Evolutionary conservation across 2,329 filamentous ascomycete genomes (phyloP), one percentile per base, ranked within the genome.

Genomic region (Trichophyton rubrum): DNA sequence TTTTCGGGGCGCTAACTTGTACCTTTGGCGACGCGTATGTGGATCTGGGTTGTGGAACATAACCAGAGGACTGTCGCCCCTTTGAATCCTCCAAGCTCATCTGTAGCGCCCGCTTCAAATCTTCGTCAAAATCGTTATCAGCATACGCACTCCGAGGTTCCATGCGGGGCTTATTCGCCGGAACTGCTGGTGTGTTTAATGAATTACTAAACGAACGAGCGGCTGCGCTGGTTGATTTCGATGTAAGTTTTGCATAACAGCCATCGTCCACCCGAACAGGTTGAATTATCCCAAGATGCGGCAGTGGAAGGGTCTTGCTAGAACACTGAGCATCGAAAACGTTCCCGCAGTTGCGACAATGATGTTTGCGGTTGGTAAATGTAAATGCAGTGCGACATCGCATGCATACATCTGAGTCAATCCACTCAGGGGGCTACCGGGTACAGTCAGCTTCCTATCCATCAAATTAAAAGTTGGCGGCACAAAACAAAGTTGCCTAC

Each of bases 321-420:
- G 92, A 97, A 71, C 93, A 99, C 68, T 93, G 86, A 65, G 92
- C 90, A 71, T 96, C 95, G 72, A 99, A 99, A 68, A 95, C 93
- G 74, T 93, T 96, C 58, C 93, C 93, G 70, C 93, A 99, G 73
- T 99, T 99, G 66, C 93, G 86, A 70, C 93, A 99, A 73, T 99
- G 93, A 71, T 99, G 93, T 72, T 97, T 99, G 69, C 93, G 86
- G 73, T 99, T 99, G 60, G 92, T 99, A 70, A 99, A 96, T 56
- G 90, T 96, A 69, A 99, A 99, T 17, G 90, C 77, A 11, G 92
- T 96, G 67, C 93, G 85, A 73, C 93, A 99, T 71, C 93, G 87
- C 90, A 99, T 96, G 73, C 93, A 99, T 35, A 99, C 92, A 69
- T 99, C 93, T 9, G 92, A 96, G 75, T 99, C 93, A 58, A 86